Evolutionary conservation across 768 basidiomycete species (phyloP).

Genomic region (Agaricus bisporus): DNA sequence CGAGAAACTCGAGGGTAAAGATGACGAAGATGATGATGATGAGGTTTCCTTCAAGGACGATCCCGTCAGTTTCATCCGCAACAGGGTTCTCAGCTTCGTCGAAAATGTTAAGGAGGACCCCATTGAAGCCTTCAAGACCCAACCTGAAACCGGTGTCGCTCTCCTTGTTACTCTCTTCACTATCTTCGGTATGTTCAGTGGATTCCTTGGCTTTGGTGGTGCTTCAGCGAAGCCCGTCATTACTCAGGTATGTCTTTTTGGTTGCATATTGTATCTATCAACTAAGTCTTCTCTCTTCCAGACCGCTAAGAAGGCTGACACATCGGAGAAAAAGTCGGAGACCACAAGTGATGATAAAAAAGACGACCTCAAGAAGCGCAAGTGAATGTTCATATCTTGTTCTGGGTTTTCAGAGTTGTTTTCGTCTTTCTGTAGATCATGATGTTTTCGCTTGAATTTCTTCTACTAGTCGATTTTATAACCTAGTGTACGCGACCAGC

Average conservation of each 20-base stretch:
- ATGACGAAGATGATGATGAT: slow-evolving; percentile 50
- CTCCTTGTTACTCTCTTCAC: slow-evolving; percentile 71
- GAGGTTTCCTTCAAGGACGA: slow-evolving; percentile 57
- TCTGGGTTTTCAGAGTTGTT: slow-evolving; percentile 5
- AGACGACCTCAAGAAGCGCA: slow-evolving; percentile 76
- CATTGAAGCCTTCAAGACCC: slow-evolving; percentile 73
- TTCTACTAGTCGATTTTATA: slow-evolving; percentile 5
- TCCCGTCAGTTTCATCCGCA: slow-evolving; percentile 75
- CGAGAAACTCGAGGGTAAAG: slow-evolving; percentile 80
- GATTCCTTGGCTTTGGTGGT: slow-evolving; percentile 74
- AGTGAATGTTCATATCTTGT: slow-evolving; percentile 18
- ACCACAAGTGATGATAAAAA: slow-evolving; percentile 69
- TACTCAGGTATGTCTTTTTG: slow-evolving; percentile 46
- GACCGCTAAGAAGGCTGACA: slow-evolving; percentile 77
- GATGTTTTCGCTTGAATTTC: slow-evolving; percentile 5
- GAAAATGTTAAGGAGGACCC: slow-evolving; percentile 74
- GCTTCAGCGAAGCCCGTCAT: slow-evolving; percentile 64
- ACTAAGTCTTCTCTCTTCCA: slow-evolving; percentile 18
- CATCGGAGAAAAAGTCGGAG: slow-evolving; percentile 57
- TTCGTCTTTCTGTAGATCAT: neutral
- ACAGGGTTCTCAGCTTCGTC: slow-evolving; percentile 74
- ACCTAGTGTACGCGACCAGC: slow-evolving; percentile 11
- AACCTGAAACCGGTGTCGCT: slow-evolving; percentile 83
- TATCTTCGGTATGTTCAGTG: slow-evolving; percentile 79
- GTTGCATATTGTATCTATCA: neutral